Evolutionary conservation across 1,139 yeast genomes (phyloP).

Genomic region (Saccharomyces hybrid): DNA sequence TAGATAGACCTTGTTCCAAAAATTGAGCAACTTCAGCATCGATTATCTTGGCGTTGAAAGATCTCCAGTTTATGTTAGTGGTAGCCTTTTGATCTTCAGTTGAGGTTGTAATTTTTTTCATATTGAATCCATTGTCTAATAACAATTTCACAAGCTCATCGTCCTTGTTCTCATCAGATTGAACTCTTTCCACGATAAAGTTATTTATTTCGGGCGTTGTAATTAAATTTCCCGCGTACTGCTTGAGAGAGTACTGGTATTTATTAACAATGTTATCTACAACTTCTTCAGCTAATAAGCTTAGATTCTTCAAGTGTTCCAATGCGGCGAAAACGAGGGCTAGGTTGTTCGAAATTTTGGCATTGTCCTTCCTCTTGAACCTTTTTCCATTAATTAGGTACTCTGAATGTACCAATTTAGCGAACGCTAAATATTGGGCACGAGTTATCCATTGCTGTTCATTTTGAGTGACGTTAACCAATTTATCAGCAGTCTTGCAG

Average conservation of each 20-base stretch:
- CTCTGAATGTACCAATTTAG: slow-evolving; percentile 53
- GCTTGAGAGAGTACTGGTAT: slow-evolving; percentile 28
- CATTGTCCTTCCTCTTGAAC: slow-evolving; percentile 44
- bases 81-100: slow-evolving; percentile 26
- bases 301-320: slow-evolving; percentile 13
- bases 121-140: slow-evolving; percentile 33
- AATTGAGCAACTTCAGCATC: slow-evolving; percentile 69
- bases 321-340: slow-evolving; percentile 24
- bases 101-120: slow-evolving; percentile 16
- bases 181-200: slow-evolving; percentile 14
- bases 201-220: slow-evolving; percentile 21
- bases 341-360: slow-evolving; percentile 19
- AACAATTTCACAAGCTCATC: slow-evolving; percentile 38
- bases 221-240: slow-evolving; percentile 20
- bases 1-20: slow-evolving; percentile 33
- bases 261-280: slow-evolving; percentile 19
- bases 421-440: slow-evolving; percentile 55
- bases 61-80: slow-evolving; percentile 57
- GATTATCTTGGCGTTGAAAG: slow-evolving; percentile 57
- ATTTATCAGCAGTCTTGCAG: slow-evolving; percentile 37
- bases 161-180: slow-evolving; percentile 31
- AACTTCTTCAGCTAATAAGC: slow-evolving; percentile 12
- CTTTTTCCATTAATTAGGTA: slow-evolving; percentile 35
- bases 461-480: slow-evolving; percentile 40
- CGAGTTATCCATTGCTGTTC: slow-evolving; percentile 33